phyloP scores from a whole-genome alignment of 73 alveolate genomes.

The Symbiodinium pilosum region DNA sequence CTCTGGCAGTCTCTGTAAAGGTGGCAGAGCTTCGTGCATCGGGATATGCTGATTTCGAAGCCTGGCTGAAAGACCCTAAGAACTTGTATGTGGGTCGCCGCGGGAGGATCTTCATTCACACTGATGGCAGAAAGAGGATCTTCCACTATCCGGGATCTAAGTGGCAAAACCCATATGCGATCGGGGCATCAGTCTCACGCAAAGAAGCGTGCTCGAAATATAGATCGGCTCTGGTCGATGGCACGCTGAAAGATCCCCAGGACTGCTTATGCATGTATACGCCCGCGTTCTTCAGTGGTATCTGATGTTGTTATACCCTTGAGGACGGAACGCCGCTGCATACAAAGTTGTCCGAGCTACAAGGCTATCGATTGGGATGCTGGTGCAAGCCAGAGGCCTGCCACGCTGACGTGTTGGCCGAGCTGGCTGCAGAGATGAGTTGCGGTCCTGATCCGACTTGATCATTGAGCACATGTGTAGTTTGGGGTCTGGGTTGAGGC shows the following conservation, averaged over 20 bases:
- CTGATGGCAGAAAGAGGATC: conserved; percentile 13
- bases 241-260: conserved; percentile 42
- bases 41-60: conserved; percentile 48
- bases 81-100: conserved; percentile 89
- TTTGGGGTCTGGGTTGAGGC: no score
- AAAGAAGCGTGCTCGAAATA: conserved; percentile 47
- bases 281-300: background rate
- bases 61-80: conserved; percentile 25
- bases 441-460: no score
- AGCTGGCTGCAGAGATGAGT: no score
- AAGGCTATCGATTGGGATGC: conserved; percentile 56
- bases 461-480: no score
- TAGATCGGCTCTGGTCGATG: conserved; percentile 29
- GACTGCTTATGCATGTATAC: background rate
- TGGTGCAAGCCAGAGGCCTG: conserved; percentile 88
- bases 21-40: conserved; percentile 42
- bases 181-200: conserved; percentile 12
- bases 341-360: conserved; percentile 27
- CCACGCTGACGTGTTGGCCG: conserved; percentile 76
- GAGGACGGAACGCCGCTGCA: conserved; percentile 68
- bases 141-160: conserved; percentile 64
- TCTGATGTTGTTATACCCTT: background rate
- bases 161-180: conserved; percentile 59
- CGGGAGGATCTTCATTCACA: conserved; percentile 73
- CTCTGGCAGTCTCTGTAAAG: conserved; percentile 10